phyloP scores from a whole-genome alignment of 163 green algal genomes.

The Trebouxia gelatinosa region DNA sequence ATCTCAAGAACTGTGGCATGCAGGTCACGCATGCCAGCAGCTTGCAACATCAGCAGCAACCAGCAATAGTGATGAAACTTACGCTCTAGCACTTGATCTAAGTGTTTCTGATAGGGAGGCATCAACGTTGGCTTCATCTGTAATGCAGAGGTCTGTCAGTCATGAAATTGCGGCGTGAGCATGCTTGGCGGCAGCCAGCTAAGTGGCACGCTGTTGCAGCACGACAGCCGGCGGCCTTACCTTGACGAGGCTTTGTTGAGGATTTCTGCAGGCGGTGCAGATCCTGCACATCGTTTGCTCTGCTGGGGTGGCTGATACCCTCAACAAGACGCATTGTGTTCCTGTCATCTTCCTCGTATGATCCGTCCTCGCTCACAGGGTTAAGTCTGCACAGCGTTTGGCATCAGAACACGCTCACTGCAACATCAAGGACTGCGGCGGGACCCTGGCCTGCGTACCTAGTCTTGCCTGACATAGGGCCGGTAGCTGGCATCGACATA shows the following conservation, averaged over 20 bases:
- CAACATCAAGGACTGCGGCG: no score
- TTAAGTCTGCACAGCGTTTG: conserved; percentile 7
- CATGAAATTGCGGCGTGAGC: neutral
- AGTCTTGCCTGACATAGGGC: no score
- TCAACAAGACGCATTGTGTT: conserved; percentile 34
- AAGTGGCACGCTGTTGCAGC: no score
- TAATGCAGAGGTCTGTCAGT: neutral
- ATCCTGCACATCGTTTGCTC: conserved; percentile 54
- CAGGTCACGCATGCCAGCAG: neutral
- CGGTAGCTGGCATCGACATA: neutral
- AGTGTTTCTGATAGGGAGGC: conserved; percentile 53
- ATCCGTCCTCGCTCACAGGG: conserved; percentile 17
- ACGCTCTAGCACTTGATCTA: conserved; percentile 38
- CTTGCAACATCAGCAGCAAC: neutral
- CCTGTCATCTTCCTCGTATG: conserved; percentile 21
- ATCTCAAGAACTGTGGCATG: no score
- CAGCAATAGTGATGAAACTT: neutral
- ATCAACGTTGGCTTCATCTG: conserved; percentile 39
- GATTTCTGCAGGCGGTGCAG: conserved; percentile 66
- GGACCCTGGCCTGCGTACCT: no score
- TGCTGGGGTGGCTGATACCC: conserved; percentile 28
- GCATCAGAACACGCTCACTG: no score
- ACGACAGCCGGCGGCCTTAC: conserved; percentile 8
- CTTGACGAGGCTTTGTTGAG: conserved; percentile 34
- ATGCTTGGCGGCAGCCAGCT: no score